These are phyloP conservation scores for Zymoseptoria tritici DNA, from an alignment of 2,329 filamentous ascomycete genomes.

Conservation along the genomic window DNA sequence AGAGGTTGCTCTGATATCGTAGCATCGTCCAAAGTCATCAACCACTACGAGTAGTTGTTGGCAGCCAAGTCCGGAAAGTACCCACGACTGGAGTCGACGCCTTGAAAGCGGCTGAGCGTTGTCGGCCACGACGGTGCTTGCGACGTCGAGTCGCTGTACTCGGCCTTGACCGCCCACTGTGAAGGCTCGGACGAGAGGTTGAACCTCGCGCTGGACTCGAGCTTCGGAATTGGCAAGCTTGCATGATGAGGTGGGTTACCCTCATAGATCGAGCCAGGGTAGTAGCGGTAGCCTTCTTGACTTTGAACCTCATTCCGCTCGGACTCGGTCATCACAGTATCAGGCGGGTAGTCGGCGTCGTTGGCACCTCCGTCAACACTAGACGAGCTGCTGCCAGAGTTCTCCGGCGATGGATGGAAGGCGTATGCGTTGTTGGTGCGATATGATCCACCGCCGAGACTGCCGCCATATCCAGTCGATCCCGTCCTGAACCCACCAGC, in stretches of 20 bases:
- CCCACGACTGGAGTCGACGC: conserved; percentile 40
- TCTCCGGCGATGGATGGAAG: conserved; percentile 20
- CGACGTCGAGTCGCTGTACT: conserved; percentile 32
- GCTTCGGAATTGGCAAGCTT: conserved; percentile 27
- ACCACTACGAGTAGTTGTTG: conserved; percentile 11
- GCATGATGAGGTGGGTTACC: conserved; percentile 21
- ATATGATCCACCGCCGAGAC: conserved; percentile 21
- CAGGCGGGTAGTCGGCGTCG: conserved; percentile 28
- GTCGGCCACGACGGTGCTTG: conserved; percentile 30
- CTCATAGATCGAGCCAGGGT: conserved; percentile 39
- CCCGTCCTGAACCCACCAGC: conserved; percentile 24
- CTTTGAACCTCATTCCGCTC: conserved; percentile 37
- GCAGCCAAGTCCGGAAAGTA: conserved; percentile 40
- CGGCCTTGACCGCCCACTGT: conserved; percentile 35
- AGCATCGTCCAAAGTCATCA: background rate
- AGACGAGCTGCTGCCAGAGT: conserved; percentile 39
- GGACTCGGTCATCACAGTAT: conserved; percentile 35
- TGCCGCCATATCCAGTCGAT: conserved; percentile 17
- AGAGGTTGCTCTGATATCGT: no score
- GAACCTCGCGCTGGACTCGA: conserved; percentile 20
- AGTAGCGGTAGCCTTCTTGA: conserved; percentile 41
- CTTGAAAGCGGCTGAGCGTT: conserved; percentile 40
- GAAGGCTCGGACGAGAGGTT: conserved; percentile 25
- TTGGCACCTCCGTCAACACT: conserved; percentile 26
- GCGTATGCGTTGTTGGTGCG: conserved; percentile 22